Evolutionary conservation across 2,329 filamentous ascomycete genomes (phyloP), one percentile per base, ranked within the genome.

Genomic region (Leptodontidium sp.): DNA sequence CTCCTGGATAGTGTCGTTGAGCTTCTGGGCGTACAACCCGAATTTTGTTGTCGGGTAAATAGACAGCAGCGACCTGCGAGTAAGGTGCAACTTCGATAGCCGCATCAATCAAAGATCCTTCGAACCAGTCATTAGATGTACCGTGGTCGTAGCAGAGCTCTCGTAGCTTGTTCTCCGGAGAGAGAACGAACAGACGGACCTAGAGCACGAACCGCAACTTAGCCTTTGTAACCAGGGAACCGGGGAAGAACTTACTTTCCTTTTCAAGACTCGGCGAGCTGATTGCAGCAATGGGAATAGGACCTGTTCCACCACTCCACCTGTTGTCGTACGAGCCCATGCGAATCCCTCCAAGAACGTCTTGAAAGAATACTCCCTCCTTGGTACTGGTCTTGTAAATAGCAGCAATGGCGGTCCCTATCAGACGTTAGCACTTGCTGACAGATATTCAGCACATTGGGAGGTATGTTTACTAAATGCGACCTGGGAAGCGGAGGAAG

Each of bases 111-210:
- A 61, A 32, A 4, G 58, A 38, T 29, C 43, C 58, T 32, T 61
- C n/a, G 58, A 38, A 43, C 58, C 58, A 61, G 1, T 2, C 11
- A n/a, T 24, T 40, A 11, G 26, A 32, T 21, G 1, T 4, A 24
- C 7, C 21, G 17, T n/a, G 58, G 38, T 61, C 58, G 24, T 61
- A 61, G 58, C 58, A 45, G 58, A 61, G 58, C n/a, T 61, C 58
- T 45, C 38, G 38, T 15, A 61, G 58, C 38, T 7, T 61, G 58
- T 61, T 61, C 38, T 43, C 58, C 1, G 58, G 38, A 4, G 58
- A 61, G 58, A 61, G 21, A 15, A 47, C 47, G 43, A 47, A 61
- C 2, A 61, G 15, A 11, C 38, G 35, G 21, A 61, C 38, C 58
- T 43, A 4, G 29, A 3, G 6, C 12, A 40, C 29, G 38, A 45